Base-by-base conservation (phyloP, 176 grass and related monocot genomes). In the Avena atlantica region DNA sequence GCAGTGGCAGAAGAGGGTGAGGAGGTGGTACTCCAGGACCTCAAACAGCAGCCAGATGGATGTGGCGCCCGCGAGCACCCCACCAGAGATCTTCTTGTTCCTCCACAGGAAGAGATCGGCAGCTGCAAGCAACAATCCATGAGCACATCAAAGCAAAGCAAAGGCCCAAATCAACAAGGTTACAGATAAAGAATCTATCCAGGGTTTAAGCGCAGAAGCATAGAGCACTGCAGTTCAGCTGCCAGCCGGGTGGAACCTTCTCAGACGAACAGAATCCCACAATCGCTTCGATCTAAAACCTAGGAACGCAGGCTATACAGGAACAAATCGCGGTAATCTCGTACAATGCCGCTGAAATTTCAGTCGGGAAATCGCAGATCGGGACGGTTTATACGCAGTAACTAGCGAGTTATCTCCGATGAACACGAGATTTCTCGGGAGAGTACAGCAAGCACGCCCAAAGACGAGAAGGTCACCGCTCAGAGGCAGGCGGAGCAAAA, bases 101-200 rank as follows among this genome's bases (percentile, higher is more conserved):
- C 93, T 98, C 96, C 96, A 98, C n/a, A 98, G 88, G 68, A 98
- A 91, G 69, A 95, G 87, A 81, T 95, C 96, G 8, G 96, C 96
- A 71, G 96, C 96, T 98, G 92, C 56, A 89, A 57, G 37, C 37
- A 64, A 44, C n/a, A 53, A 23, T 7, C 14, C 69, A 82, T n/a
- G 16, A 61, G 66, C 61, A 71, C 20, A 24, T 64, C 34, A 83
- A 7, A 76, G 47, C 74, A 80, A 65, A 84, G 1, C 67, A 79
- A 74, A 87, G 1, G 4, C n/a, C 20, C 16, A 3, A 24, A 79
- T 13, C 40, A 89, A 68, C 58, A 86, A 31, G 14, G 40, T 0
- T 42, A 42, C 6, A 42, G 0, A 42, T 49, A 42, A 49, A 15
- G 74, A 84, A 81, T 60, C 1, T 76, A 0, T 66, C 24, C 57